Percentiles rank a stretch among this genome's conserved stretches.
phyloP scores from a whole-genome alignment of 192 early-diverging fungal species.

The Cladochytrium replicatum region DNA sequence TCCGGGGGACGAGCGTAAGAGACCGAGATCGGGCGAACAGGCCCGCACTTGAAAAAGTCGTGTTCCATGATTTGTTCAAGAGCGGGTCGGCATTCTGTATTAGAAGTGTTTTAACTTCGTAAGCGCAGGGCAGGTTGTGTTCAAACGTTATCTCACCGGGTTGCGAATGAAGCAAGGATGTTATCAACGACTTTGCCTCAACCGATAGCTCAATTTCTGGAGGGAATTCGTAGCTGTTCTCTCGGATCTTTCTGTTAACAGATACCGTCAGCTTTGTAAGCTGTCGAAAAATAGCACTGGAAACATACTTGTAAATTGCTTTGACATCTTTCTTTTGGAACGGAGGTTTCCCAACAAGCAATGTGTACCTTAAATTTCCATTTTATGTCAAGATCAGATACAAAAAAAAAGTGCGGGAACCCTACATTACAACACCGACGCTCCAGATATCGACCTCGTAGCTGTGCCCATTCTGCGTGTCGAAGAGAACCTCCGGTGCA shows the following conservation, averaged over 20 bases:
- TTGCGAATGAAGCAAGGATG: conserved; percentile 50
- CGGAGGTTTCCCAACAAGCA: conserved; percentile 80
- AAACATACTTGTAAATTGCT: conserved; percentile 61
- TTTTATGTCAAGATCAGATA: background rate
- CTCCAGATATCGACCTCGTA: conserved; percentile 95
- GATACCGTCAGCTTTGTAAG: background rate
- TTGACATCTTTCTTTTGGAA: conserved; percentile 75
- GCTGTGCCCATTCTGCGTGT: conserved; percentile 68
- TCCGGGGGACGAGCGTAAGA: too few species aligned
- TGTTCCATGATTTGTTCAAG: conserved; percentile 37
- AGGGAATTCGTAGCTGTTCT: conserved; percentile 69
- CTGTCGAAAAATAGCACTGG: background rate
- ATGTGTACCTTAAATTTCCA: conserved; percentile 54
- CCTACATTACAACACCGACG: conserved; percentile 77
- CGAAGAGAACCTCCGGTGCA: conserved; percentile 89
- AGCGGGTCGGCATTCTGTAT: conserved; percentile 31
- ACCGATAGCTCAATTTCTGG: conserved; percentile 42
- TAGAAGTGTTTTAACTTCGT: background rate
- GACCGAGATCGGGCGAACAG: too few species aligned
- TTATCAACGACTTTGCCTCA: conserved; percentile 59
- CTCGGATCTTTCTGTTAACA: conserved; percentile 47
- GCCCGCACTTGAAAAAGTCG: conserved; percentile 27
- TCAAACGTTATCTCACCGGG: too few species aligned
- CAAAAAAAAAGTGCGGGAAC: conserved; percentile 2
- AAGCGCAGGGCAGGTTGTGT: background rate